Conservation (phyloP, 441 rosid genomes). For the Erodium moschatum region DNA sequence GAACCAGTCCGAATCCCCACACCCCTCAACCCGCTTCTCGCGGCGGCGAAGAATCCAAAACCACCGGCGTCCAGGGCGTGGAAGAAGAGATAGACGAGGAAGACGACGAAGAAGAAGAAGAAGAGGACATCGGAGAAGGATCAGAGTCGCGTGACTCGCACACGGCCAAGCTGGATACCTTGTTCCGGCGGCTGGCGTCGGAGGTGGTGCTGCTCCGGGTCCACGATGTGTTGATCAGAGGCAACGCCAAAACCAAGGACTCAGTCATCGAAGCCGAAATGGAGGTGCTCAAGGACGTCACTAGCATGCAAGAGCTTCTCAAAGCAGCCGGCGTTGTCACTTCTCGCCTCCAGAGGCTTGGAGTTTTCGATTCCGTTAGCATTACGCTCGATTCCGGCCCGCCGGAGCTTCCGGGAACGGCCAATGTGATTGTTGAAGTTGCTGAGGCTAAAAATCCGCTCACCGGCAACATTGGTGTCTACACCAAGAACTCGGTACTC, state of each 20-base stretch:
- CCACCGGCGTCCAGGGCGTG: constrained; percentile 6
- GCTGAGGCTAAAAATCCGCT: constrained; percentile 52
- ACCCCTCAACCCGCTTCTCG: constrained; percentile 23
- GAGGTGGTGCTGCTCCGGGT: constrained; percentile 63
- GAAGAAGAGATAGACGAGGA: constrained; percentile 25
- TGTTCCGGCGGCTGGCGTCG: constrained; percentile 40
- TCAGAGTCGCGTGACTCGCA: constrained; percentile 25
- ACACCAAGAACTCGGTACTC: constrained; percentile 66
- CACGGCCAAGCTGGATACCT: constrained; percentile 34
- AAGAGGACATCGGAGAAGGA: constrained; percentile 23
- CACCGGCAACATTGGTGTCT: constrained; percentile 64
- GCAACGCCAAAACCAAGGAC: constrained; percentile 76
- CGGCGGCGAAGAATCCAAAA: constrained; percentile 3
- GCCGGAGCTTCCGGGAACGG: constrained; percentile 75
- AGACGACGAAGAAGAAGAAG: constrained; percentile 20
- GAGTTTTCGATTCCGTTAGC: constrained; percentile 70
- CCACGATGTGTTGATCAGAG: constrained; percentile 67
- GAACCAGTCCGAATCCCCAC: constrained; percentile 27
- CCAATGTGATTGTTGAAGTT: constrained; percentile 65
- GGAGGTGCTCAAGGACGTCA: constrained; percentile 44
- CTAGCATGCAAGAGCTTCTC: constrained; percentile 66
- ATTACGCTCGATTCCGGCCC: constrained; percentile 86
- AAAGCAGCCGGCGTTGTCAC: constrained; percentile 52
- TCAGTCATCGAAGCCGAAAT: constrained; percentile 60
- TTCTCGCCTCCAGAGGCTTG: constrained; percentile 56